These are phyloP conservation scores for Salmacisia buchloeana DNA, from an alignment of 1,284 basidiomycete genomes.

Conservation along the genomic window DNA sequence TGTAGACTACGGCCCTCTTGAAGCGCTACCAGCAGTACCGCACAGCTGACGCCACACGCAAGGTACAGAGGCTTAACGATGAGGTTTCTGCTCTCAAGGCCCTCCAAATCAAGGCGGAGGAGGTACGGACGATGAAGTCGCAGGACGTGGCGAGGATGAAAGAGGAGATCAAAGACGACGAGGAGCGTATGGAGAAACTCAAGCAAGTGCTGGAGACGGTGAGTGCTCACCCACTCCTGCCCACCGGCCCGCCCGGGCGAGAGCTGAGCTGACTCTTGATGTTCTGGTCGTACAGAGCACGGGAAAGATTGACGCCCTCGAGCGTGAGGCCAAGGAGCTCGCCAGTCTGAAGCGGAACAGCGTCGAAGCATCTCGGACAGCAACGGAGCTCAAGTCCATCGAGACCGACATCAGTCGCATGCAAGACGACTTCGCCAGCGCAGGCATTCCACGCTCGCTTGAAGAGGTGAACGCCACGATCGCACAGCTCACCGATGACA, in stretches of 20 bases:
- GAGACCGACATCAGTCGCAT: neutral
- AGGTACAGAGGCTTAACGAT: neutral
- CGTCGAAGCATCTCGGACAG: neutral
- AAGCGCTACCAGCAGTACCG: neutral
- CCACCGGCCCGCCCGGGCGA: neutral
- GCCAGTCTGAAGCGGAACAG: neutral
- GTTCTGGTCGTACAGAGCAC: neutral
- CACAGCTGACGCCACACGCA: neutral
- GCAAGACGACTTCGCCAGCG: neutral
- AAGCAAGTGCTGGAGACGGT: neutral
- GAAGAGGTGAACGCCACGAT: neutral
- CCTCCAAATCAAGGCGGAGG: neutral
- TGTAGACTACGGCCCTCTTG: neutral
- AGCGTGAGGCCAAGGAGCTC: neutral
- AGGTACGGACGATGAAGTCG: neutral
- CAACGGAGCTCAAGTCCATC: neutral
- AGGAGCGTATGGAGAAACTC: neutral
- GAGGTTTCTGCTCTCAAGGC: neutral
- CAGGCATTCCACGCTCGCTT: neutral
- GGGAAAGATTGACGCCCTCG: neutral
- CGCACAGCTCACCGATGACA: slow-evolving; percentile 21
- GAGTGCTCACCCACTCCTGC: neutral
- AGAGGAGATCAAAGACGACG: neutral
- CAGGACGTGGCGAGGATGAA: neutral
- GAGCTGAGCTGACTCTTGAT: neutral